Conservation (phyloP, 2,329 filamentous ascomycete genomes). For the Cadophora malorum region DNA sequence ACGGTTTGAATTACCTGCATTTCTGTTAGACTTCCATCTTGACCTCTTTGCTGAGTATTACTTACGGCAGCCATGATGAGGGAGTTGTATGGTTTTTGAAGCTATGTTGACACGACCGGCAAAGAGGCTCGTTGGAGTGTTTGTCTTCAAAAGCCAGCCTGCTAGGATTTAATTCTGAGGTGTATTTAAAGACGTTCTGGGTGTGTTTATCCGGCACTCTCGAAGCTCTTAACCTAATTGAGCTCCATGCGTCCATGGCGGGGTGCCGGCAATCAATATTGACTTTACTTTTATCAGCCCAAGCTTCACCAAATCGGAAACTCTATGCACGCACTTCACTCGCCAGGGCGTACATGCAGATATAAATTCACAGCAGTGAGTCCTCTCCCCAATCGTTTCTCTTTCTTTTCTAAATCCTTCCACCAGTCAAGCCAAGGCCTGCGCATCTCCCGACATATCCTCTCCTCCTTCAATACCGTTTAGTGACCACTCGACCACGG, state of each 20-base stretch:
- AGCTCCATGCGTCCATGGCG: background rate
- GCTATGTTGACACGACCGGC: conserved; percentile 21
- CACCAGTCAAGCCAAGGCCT: background rate
- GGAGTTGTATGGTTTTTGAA: background rate
- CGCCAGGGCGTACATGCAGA: conserved; percentile 1
- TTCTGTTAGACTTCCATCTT: conserved; percentile 21
- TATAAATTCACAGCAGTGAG: conserved; percentile 13
- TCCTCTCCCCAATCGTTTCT: background rate
- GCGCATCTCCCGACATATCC: background rate
- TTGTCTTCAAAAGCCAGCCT: background rate
- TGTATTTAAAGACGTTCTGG: background rate
- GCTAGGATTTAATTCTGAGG: conserved; percentile 6
- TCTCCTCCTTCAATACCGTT: background rate
- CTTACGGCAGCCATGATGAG: conserved; percentile 43
- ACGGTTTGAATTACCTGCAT: conserved; percentile 75
- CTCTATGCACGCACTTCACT: background rate
- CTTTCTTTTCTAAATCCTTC: background rate
- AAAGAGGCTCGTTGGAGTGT: conserved; percentile 4
- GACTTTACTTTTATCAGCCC: background rate
- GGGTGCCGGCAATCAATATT: background rate
- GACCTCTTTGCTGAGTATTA: background rate
- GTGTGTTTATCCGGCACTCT: background rate
- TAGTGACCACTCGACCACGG: background rate
- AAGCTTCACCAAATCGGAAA: background rate
- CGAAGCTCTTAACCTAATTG: background rate